Evolutionary conservation across 768 basidiomycete species (phyloP).

Genomic region (Pulveroboletus sp.): DNA sequence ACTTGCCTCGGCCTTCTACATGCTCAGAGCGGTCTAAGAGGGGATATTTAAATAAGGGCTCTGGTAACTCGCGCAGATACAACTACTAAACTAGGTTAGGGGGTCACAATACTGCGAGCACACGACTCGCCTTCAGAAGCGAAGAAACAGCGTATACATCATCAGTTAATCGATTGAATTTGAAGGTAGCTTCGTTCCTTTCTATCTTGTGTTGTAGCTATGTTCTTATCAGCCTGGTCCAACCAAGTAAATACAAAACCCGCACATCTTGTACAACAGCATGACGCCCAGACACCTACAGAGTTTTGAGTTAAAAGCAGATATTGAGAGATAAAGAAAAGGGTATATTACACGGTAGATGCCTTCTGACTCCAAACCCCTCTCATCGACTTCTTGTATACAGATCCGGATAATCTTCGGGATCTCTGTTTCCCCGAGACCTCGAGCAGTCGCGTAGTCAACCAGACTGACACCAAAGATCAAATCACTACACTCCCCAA

Average conservation of each 20-base stretch:
- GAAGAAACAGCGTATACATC: conserved; percentile 84
- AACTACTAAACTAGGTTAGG: conserved; percentile 37
- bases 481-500: conserved; percentile 83
- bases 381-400: conserved; percentile 74
- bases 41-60: conserved; percentile 81
- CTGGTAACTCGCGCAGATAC: conserved; percentile 83
- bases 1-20: conserved; percentile 67
- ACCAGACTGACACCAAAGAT: conserved; percentile 86
- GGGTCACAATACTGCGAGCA: not conserved
- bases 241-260: not conserved
- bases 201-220: conserved; percentile 87
- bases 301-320: conserved; percentile 1
- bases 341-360: conserved; percentile 61
- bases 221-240: conserved; percentile 3
- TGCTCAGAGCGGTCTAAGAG: conserved; percentile 79
- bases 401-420: conserved; percentile 81
- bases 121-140: conserved; percentile 63
- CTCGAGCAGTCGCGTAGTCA: conserved; percentile 83
- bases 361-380: conserved; percentile 75
- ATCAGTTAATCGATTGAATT: conserved; percentile 64
- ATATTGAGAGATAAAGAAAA: not conserved
- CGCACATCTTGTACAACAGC: conserved; percentile 77
- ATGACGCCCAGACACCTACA: conserved; percentile 77
- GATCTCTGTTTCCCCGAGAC: conserved; percentile 63
- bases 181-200: conserved; percentile 70